Percentiles rank a stretch among this genome's conserved stretches.
Evolutionary conservation across 805 yeast genomes (phyloP).

Genomic region (fission yeast (Schizosaccharomyces pombe)): DNA sequence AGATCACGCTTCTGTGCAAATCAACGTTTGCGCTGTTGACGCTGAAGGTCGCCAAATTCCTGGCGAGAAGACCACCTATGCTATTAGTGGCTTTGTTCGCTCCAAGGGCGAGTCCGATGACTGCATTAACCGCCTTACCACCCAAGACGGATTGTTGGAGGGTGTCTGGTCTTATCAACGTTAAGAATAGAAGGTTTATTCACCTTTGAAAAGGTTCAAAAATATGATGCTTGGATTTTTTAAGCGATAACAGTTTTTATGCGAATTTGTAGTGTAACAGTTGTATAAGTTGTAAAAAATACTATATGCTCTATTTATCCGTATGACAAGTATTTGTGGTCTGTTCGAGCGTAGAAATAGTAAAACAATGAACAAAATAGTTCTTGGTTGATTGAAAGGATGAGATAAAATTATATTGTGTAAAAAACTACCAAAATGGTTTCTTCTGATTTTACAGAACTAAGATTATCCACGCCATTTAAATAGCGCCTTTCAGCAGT

Average conservation of each 20-base stretch:
- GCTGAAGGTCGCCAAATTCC: slow-evolving; percentile 87
- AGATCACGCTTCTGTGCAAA: slow-evolving; percentile 98
- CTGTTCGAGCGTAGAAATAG: too few species aligned
- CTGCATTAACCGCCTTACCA: slow-evolving; percentile 96
- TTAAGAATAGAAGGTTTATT: neutral
- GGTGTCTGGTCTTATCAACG: slow-evolving; percentile 13
- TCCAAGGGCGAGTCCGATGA: slow-evolving; percentile 98
- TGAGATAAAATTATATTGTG: too few species aligned
- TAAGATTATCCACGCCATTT: too few species aligned
- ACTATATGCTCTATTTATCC: too few species aligned
- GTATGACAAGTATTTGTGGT: too few species aligned
- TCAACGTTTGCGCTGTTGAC: slow-evolving; percentile 95
- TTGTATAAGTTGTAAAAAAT: too few species aligned
- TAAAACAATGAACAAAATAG: too few species aligned
- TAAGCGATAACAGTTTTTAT: neutral
- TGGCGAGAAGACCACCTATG: slow-evolving; percentile 81
- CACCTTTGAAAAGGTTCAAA: slow-evolving; percentile 5
- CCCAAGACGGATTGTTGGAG: slow-evolving; percentile 92
- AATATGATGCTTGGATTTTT: slow-evolving; percentile 2
- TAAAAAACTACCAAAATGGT: too few species aligned
- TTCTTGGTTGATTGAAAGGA: too few species aligned
- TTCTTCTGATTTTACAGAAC: too few species aligned
- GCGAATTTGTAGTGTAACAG: too few species aligned
- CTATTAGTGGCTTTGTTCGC: slow-evolving; percentile 92
- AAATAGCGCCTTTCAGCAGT: too few species aligned